A percentile compares a stretch with the other conserved stretches of the same genome.
Evolutionary conservation across 805 yeast species (phyloP).

Genomic region (Blastobotrys peoriensis): DNA sequence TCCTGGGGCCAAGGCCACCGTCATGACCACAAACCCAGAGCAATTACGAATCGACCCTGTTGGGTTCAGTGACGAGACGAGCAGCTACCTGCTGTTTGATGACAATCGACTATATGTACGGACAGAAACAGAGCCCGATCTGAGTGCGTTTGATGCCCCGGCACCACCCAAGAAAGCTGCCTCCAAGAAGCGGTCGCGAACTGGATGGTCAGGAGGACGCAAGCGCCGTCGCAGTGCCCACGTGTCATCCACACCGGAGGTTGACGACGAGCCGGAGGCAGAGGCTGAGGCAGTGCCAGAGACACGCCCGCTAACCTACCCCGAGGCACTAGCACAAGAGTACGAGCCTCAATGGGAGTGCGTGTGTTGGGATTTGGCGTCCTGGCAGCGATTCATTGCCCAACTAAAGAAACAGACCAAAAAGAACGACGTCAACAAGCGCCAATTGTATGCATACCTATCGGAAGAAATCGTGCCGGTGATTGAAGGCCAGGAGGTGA

Average conservation of each 20-base stretch:
- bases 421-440: constrained; percentile 15
- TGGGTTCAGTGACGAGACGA: constrained; percentile 25
- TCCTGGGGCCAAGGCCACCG: not conserved
- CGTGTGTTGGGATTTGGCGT: constrained; percentile 26
- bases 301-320: constrained; percentile 7
- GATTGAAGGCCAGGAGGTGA: constrained; percentile 25
- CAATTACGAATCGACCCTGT: constrained; percentile 27
- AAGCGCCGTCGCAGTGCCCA: not conserved
- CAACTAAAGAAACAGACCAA: constrained; percentile 13
- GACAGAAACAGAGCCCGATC: not conserved
- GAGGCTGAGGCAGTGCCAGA: constrained; percentile 11
- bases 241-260: not conserved
- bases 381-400: constrained; percentile 24
- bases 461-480: constrained; percentile 25
- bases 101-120: constrained; percentile 30
- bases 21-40: constrained; percentile 8
- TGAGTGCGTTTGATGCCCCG: not conserved
- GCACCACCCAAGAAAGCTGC: not conserved
- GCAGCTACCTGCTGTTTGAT: constrained; percentile 29
- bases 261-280: constrained; percentile 12
- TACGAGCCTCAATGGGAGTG: constrained; percentile 27
- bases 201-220: not conserved
- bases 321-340: constrained; percentile 17
- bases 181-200: not conserved
- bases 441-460: constrained; percentile 18